These are phyloP conservation scores for Porphyrellus cyaneotinctus DNA, from an alignment of 768 basidiomycete genomes.

Conservation along the genomic window DNA sequence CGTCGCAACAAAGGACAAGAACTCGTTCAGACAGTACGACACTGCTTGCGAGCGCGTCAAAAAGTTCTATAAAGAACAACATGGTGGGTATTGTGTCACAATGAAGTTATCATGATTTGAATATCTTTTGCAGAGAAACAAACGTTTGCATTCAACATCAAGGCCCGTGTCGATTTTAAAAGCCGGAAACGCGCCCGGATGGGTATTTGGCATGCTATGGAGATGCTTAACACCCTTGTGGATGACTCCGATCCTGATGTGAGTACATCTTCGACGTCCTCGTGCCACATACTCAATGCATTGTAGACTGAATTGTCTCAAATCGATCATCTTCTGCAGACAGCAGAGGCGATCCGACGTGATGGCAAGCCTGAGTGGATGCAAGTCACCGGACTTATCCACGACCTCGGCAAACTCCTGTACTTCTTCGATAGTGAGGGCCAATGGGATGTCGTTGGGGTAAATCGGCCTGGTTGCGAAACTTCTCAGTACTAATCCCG, in stretches of 20 bases:
- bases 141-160: conserved; percentile 80
- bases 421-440: conserved; percentile 82
- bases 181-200: conserved; percentile 65
- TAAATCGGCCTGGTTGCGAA: conserved; percentile 31
- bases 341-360: conserved; percentile 82
- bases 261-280: neutral
- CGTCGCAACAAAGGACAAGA: conserved; percentile 59
- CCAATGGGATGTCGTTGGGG: conserved; percentile 94
- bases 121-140: conserved; percentile 62
- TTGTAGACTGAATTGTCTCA: conserved; percentile 70
- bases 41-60: conserved; percentile 75
- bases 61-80: conserved; percentile 73
- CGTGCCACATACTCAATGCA: conserved; percentile 8
- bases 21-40: conserved; percentile 68
- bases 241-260: conserved; percentile 93
- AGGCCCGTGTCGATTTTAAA: conserved; percentile 71
- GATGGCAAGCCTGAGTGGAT: conserved; percentile 92
- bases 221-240: conserved; percentile 79
- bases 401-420: conserved; percentile 87
- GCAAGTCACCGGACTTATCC: conserved; percentile 83
- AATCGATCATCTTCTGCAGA: conserved; percentile 88
- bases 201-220: conserved; percentile 85
- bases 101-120: neutral
- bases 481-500: conserved; percentile 1
- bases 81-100: conserved; percentile 43